These are phyloP conservation scores for Anthracocystis panici-leucophaei DNA, from an alignment of 1,284 basidiomycete species.

Conservation along the genomic window DNA sequence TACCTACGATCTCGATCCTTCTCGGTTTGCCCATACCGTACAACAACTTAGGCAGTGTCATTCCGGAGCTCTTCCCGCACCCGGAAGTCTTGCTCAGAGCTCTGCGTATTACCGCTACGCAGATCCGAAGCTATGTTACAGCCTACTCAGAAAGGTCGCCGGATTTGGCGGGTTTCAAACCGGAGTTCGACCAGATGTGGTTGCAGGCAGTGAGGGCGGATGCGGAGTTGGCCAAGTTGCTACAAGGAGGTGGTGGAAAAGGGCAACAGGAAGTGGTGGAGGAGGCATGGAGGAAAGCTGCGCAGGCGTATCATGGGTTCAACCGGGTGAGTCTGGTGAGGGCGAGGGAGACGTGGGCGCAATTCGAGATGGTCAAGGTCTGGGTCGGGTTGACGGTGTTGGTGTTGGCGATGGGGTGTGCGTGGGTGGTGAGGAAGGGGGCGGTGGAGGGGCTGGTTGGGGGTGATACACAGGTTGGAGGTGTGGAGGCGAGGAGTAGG, in stretches of 20 bases:
- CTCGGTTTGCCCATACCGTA: conserved; percentile 93
- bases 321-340: conserved; percentile 77
- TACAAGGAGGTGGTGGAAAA: neutral
- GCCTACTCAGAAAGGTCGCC: conserved; percentile 78
- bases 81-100: conserved; percentile 74
- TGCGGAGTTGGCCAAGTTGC: conserved; percentile 31
- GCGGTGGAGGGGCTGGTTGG: conserved; percentile 23
- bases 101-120: conserved; percentile 79
- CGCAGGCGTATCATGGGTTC: conserved; percentile 71
- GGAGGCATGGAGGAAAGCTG: conserved; percentile 28
- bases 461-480: neutral
- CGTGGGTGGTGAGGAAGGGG: conserved; percentile 25
- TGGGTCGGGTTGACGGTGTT: conserved; percentile 74
- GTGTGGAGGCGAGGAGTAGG: conserved; percentile 3
- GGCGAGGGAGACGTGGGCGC: conserved; percentile 91
- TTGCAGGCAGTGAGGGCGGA: conserved; percentile 50
- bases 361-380: conserved; percentile 87
- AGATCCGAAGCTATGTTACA: conserved; percentile 82
- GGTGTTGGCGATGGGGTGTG: conserved; percentile 29
- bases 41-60: conserved; percentile 90
- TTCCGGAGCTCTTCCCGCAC: conserved; percentile 84
- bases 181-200: conserved; percentile 62
- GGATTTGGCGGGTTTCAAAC: conserved; percentile 74
- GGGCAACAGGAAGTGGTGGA: conserved; percentile 11
- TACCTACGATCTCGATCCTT: conserved; percentile 89